Evolutionary conservation across 148 eudicot species (phyloP).

Genomic region (Rhododendron williamsianum): DNA sequence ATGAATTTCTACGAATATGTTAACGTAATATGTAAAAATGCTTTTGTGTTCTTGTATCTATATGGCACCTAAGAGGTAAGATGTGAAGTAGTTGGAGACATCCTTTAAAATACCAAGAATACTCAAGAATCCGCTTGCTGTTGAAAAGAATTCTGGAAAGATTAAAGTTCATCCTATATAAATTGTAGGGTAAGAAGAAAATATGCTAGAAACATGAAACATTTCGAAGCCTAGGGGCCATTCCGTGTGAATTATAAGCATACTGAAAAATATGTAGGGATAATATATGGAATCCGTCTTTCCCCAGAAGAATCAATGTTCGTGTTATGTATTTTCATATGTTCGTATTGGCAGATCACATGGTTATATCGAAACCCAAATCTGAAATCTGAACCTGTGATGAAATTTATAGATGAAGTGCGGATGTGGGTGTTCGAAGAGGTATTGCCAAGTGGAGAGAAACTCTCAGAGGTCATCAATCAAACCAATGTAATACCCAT

Average conservation of each 20-base stretch:
- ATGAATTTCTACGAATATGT: neutral
- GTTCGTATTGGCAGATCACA: neutral
- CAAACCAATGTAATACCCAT: slow-evolving; percentile 56
- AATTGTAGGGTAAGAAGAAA: neutral
- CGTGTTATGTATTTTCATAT: neutral
- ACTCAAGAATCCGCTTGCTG: neutral
- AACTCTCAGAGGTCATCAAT: slow-evolving; percentile 70
- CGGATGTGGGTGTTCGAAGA: slow-evolving; percentile 98
- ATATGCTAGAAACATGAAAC: neutral
- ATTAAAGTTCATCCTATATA: neutral
- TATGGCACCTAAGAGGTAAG: neutral
- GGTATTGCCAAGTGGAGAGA: slow-evolving; percentile 65
- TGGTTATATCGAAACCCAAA: neutral
- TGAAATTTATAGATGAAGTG: slow-evolving; percentile 69
- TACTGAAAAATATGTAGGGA: neutral
- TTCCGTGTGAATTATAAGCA: neutral
- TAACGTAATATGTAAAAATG: neutral
- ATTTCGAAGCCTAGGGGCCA: neutral
- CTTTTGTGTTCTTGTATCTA: neutral
- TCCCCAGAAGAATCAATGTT: neutral
- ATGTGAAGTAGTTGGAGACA: neutral
- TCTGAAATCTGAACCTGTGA: neutral
- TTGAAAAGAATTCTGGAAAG: neutral
- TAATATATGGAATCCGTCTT: neutral
- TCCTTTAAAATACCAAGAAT: neutral